phyloP scores from a whole-genome alignment of 2,329 filamentous ascomycete species.

The Escovopsis sp. region DNA sequence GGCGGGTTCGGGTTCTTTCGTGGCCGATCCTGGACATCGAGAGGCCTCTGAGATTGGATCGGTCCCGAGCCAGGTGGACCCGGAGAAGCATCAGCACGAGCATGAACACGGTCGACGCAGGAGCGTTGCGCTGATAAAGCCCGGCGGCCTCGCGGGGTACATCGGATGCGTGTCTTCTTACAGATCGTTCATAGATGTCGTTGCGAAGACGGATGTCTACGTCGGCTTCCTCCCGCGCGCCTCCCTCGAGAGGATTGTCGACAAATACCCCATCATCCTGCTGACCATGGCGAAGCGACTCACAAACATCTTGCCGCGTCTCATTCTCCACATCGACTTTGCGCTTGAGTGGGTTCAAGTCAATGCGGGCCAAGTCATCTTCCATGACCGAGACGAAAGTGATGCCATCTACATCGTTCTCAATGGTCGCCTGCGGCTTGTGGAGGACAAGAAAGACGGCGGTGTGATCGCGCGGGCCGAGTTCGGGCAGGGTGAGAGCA shows the following conservation, averaged over 20 bases:
- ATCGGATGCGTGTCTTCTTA: slow-evolving; percentile 90
- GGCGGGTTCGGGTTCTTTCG: slow-evolving; percentile 12
- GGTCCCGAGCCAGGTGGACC: neutral
- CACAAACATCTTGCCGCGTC: slow-evolving; percentile 72
- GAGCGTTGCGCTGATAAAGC: slow-evolving; percentile 82
- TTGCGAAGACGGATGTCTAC: slow-evolving; percentile 95
- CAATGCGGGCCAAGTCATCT: slow-evolving; percentile 85
- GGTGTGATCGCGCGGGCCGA: slow-evolving; percentile 79
- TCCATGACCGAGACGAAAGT: slow-evolving; percentile 86
- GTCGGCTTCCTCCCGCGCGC: slow-evolving; percentile 83
- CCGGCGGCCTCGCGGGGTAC: slow-evolving; percentile 86
- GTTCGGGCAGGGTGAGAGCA: slow-evolving; percentile 92
- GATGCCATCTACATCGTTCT: slow-evolving; percentile 97
- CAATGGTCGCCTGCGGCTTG: slow-evolving; percentile 76
- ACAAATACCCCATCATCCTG: slow-evolving; percentile 80
- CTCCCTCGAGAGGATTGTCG: slow-evolving; percentile 80
- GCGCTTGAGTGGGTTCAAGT: slow-evolving; percentile 97
- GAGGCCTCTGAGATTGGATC: neutral
- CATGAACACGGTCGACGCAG: slow-evolving; percentile 36
- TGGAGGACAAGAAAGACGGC: slow-evolving; percentile 68
- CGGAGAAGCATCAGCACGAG: slow-evolving; percentile 25
- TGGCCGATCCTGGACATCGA: slow-evolving; percentile 3
- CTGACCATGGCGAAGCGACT: slow-evolving; percentile 92
- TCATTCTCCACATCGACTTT: slow-evolving; percentile 95
- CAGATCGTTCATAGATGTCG: slow-evolving; percentile 89